Evolutionary conservation across 108 stramenopile genomes (phyloP).

Genomic region (Cyclotella sp.): DNA sequence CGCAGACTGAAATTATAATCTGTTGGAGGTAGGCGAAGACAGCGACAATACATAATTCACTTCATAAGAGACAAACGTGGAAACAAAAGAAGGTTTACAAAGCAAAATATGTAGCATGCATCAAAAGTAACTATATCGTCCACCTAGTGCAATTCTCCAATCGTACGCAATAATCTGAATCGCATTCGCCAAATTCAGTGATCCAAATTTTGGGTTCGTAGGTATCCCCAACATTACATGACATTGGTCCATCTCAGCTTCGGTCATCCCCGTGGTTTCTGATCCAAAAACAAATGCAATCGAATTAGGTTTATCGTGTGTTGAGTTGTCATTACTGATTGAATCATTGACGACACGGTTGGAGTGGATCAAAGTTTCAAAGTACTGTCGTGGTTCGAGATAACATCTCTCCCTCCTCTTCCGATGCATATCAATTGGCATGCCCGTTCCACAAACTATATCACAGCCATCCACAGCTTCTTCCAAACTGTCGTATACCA

Average conservation of each 20-base stretch:
- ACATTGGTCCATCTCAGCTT: constrained; percentile 56
- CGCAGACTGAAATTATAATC: too few species aligned
- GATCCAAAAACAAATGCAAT: constrained; percentile 72
- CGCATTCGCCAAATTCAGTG: constrained; percentile 71
- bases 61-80: too few species aligned
- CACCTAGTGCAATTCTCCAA: constrained; percentile 60
- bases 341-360: too few species aligned
- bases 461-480: constrained; percentile 51
- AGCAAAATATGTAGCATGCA: too few species aligned
- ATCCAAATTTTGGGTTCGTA: constrained; percentile 69
- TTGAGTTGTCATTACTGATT: too few species aligned
- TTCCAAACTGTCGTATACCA: constrained; percentile 34
- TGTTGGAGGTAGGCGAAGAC: too few species aligned
- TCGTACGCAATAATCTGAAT: constrained; percentile 78
- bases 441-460: constrained; percentile 67
- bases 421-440: constrained; percentile 69
- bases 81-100: too few species aligned
- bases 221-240: constrained; percentile 72
- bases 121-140: not conserved
- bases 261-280: constrained; percentile 63
- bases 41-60: too few species aligned
- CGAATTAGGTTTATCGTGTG: too few species aligned
- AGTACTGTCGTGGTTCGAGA: constrained; percentile 54
- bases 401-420: constrained; percentile 36
- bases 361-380: constrained; percentile 25